These are phyloP conservation scores for Trichocladium antarcticum DNA, from an alignment of 495 filamentous ascomycete genomes.

Conservation along the genomic window DNA sequence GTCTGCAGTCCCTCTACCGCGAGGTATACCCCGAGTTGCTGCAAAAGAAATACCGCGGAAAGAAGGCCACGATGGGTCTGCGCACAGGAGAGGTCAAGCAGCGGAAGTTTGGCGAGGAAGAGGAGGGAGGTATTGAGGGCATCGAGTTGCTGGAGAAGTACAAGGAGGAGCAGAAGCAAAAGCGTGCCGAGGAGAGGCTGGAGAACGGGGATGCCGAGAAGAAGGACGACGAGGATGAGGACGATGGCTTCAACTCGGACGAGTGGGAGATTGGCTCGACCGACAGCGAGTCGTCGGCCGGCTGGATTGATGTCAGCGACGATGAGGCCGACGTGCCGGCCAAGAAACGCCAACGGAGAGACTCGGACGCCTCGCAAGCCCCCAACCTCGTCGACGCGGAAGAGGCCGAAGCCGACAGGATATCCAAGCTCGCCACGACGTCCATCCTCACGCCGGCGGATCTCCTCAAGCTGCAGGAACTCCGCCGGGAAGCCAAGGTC, in stretches of 20 bases:
- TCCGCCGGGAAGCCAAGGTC: constrained; percentile 60
- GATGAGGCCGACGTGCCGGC: constrained; percentile 57
- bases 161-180: constrained; percentile 82
- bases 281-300: constrained; percentile 59
- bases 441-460: constrained; percentile 86
- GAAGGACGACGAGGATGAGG: constrained; percentile 37
- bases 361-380: constrained; percentile 14
- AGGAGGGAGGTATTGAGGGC: constrained; percentile 76
- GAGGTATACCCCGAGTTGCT: constrained; percentile 85
- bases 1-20: constrained; percentile 77
- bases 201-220: constrained; percentile 27
- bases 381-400: constrained; percentile 24
- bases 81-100: constrained; percentile 56
- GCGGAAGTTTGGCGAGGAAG: constrained; percentile 69
- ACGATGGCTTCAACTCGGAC: constrained; percentile 60
- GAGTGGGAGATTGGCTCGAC: constrained; percentile 80
- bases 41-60: constrained; percentile 80
- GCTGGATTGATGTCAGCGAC: constrained; percentile 89
- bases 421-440: constrained; percentile 64
- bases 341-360: constrained; percentile 43
- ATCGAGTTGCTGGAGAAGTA: constrained; percentile 83
- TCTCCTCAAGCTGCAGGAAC: constrained; percentile 81
- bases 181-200: constrained; percentile 51
- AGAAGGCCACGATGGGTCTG: constrained; percentile 79
- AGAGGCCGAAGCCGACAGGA: constrained; percentile 27